These are phyloP conservation scores for Urtica urens DNA, from an alignment of 306 rosid genomes.

Conservation along the genomic window DNA sequence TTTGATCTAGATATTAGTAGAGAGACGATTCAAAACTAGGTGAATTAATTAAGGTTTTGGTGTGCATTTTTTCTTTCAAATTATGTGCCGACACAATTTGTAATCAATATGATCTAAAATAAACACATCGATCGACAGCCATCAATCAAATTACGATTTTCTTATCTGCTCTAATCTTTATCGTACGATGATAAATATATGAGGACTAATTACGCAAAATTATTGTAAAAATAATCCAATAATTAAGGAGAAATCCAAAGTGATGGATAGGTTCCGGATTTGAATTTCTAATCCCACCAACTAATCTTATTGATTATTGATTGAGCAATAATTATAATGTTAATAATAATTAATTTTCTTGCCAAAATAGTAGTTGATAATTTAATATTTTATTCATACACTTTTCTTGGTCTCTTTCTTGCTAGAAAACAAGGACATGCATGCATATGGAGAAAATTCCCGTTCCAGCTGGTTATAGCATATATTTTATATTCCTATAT, in stretches of 20 bases:
- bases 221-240: not conserved
- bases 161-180: not conserved
- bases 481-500: not conserved
- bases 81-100: conserved; percentile 12
- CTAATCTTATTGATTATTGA: conserved; percentile 6
- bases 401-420: conserved; percentile 2
- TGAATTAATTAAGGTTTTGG: no score
- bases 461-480: not conserved
- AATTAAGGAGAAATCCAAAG: not conserved
- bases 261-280: conserved; percentile 5
- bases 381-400: not conserved
- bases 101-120: not conserved
- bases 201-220: not conserved
- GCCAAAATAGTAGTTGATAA: conserved; percentile 7
- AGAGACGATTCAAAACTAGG: no score
- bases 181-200: not conserved
- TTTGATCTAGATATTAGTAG: no score
- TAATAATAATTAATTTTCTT: not conserved
- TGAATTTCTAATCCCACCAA: conserved; percentile 8
- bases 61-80: no score
- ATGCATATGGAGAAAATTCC: conserved; percentile 8
- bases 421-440: conserved; percentile 6
- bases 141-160: not conserved
- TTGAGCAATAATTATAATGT: not conserved
- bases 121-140: no score